These are phyloP conservation scores for Collariella sp. DNA, from an alignment of 495 filamentous ascomycete species.

Conservation along the genomic window DNA sequence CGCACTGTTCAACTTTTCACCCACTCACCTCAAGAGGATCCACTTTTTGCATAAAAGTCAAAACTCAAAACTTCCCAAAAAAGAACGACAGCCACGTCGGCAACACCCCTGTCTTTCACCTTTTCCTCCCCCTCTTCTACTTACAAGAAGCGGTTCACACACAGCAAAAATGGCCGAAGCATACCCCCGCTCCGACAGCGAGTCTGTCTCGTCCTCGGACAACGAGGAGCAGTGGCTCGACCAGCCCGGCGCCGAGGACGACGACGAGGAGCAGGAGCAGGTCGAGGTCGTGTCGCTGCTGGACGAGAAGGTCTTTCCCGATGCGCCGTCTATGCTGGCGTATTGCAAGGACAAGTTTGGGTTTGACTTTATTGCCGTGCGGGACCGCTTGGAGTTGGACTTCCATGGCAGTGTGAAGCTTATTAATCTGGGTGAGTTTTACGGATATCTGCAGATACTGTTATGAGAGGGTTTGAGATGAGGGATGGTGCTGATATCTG, in stretches of 20 bases:
- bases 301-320: conserved; percentile 56
- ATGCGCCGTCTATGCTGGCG: conserved; percentile 57
- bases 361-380: conserved; percentile 63
- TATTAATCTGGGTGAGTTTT: conserved; percentile 62
- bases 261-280: conserved; percentile 46
- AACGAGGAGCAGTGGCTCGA: conserved; percentile 72
- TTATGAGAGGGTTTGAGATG: background rate
- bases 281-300: conserved; percentile 60
- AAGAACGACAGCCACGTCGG: background rate
- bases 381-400: conserved; percentile 60
- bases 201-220: conserved; percentile 18
- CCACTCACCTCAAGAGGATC: background rate
- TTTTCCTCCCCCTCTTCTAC: background rate
- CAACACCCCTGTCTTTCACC: background rate
- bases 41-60: background rate
- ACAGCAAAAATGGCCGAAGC: conserved; percentile 18
- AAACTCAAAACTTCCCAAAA: conserved; percentile 1
- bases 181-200: conserved; percentile 14
- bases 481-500: background rate
- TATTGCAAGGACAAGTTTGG: conserved; percentile 62
- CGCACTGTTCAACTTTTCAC: background rate
- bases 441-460: no score
- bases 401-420: conserved; percentile 77
- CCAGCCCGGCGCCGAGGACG: conserved; percentile 25
- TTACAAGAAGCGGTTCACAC: background rate